Conservation (phyloP, 2,329 filamentous ascomycete genomes). For the Mollisia scopiformis region DNA sequence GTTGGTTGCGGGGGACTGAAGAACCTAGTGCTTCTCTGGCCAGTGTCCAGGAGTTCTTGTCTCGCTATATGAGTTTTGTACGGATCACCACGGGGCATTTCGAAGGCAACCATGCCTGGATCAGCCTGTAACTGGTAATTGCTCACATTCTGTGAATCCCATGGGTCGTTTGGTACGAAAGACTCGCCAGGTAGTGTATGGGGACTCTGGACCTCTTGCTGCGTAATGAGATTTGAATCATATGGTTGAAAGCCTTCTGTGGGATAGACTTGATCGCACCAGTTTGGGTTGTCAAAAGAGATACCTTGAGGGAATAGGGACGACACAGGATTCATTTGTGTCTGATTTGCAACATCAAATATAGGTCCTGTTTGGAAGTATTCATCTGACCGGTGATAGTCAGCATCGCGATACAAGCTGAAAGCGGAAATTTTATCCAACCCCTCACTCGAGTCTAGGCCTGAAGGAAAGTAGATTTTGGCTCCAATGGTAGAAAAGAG, state of each 20-base stretch:
- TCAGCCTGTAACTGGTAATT: constrained; percentile 16
- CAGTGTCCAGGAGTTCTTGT: constrained; percentile 67
- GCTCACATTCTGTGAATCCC: constrained; percentile 27
- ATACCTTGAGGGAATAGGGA: constrained; percentile 20
- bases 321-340: constrained; percentile 9
- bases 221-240: constrained; percentile 4
- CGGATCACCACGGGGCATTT: constrained; percentile 57
- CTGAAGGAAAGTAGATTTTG: neutral
- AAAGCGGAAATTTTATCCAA: neutral
- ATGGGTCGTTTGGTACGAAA: constrained; percentile 21
- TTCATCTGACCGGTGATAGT: constrained; percentile 7
- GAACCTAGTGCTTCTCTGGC: constrained; percentile 4
- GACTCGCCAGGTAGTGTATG: neutral
- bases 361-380: constrained; percentile 21
- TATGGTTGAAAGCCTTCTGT: constrained; percentile 18
- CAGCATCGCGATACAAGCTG: neutral
- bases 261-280: constrained; percentile 12
- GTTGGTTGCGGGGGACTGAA: constrained; percentile 31
- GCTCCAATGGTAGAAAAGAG: too few species aligned
- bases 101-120: constrained; percentile 44
- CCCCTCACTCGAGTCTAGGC: neutral
- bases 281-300: constrained; percentile 14
- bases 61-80: constrained; percentile 69
- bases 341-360: constrained; percentile 11
- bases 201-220: constrained; percentile 14